Percentiles rank a stretch among this genome's conserved stretches.
Evolutionary conservation across 2,329 filamentous ascomycete genomes (phyloP).

Genomic region (Cercospora sp.): DNA sequence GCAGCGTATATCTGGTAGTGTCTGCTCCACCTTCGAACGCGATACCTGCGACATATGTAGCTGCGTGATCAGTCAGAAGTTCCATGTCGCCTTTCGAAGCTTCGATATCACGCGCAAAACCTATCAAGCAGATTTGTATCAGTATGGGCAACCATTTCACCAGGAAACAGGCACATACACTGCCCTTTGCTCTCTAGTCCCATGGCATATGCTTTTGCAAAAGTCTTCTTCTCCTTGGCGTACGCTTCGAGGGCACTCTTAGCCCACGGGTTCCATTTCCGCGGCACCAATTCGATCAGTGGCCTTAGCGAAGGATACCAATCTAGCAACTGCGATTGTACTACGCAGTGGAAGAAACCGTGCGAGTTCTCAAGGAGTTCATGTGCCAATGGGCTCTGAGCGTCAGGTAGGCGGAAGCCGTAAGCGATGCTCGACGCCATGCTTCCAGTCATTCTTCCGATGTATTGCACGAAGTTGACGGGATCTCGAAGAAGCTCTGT

Average conservation of each 20-base stretch:
- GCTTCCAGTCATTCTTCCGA: not conserved
- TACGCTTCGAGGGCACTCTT: not conserved
- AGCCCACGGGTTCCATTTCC: not conserved
- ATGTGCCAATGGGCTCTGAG: not conserved
- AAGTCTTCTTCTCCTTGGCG: not conserved
- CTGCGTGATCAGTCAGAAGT: not conserved
- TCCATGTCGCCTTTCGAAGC: not conserved
- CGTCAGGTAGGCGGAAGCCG: not conserved
- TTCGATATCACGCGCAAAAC: not conserved
- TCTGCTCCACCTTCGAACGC: not conserved
- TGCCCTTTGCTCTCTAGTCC: not conserved
- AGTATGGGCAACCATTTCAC: not conserved
- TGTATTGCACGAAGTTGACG: not conserved
- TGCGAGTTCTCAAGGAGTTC: not conserved
- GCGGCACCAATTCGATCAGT: not conserved
- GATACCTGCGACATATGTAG: not conserved
- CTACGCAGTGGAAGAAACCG: not conserved
- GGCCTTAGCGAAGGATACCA: not conserved
- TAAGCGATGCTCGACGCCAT: not conserved
- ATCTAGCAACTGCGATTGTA: not conserved
- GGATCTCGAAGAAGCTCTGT: not conserved
- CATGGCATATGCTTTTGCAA: not conserved
- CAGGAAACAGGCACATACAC: not conserved
- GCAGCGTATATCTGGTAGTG: not conserved
- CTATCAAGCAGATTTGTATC: not conserved